Percentiles rank a stretch among this genome's conserved stretches.
Evolutionary conservation across 2,329 filamentous ascomycete genomes (phyloP).

Genomic region (Tolypocladium endophyticum): DNA sequence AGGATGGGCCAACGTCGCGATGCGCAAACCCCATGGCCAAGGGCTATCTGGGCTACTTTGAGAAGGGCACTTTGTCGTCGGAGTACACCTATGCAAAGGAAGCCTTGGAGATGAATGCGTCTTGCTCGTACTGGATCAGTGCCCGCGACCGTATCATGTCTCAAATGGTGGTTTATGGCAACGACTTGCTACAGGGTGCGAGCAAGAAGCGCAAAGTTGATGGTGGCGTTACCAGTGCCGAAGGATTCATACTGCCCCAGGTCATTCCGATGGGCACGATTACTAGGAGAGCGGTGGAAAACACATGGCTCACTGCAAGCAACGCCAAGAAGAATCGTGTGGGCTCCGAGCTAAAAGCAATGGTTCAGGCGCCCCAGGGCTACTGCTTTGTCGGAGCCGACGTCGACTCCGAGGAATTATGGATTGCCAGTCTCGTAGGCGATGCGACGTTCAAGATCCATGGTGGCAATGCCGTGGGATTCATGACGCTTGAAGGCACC

Average conservation of each 20-base stretch:
- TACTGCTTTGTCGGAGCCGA: constrained; percentile 95
- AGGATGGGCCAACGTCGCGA: constrained; percentile 77
- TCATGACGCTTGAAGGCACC: constrained; percentile 96
- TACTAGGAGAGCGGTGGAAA: constrained; percentile 87
- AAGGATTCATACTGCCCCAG: constrained; percentile 84
- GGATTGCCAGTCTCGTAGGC: constrained; percentile 93
- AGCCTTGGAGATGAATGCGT: constrained; percentile 95
- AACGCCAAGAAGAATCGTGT: constrained; percentile 96
- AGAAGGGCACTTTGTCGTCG: constrained; percentile 77
- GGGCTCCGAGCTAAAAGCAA: constrained; percentile 92
- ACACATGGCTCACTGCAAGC: constrained; percentile 95
- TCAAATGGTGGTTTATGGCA: constrained; percentile 88
- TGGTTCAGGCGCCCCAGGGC: constrained; percentile 84
- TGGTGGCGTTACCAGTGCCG: constrained; percentile 11
- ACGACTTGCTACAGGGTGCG: constrained; percentile 34
- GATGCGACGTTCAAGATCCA: constrained; percentile 93
- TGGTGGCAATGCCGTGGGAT: constrained; percentile 92
- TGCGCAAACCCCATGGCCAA: constrained; percentile 88
- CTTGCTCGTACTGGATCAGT: constrained; percentile 98
- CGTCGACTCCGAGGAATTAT: constrained; percentile 93
- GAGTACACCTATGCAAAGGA: constrained; percentile 87
- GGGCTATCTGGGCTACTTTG: constrained; percentile 81
- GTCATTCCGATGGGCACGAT: constrained; percentile 98
- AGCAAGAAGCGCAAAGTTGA: constrained; percentile 3
- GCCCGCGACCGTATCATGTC: constrained; percentile 84